Conservation (phyloP, 2,329 filamentous ascomycete genomes). For the Cadophora malorum region DNA sequence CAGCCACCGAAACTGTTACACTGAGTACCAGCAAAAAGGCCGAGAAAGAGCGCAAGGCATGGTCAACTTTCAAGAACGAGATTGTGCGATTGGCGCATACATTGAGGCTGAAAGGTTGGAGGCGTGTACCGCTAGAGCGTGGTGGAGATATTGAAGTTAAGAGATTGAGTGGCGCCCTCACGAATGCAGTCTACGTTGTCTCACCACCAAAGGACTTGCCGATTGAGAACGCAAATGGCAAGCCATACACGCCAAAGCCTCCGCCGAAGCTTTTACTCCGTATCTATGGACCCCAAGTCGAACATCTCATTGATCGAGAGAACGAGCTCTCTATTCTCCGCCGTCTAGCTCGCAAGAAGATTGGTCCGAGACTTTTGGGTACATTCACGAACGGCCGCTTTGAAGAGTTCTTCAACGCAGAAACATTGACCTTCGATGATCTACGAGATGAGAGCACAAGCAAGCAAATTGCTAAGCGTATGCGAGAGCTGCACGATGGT, state of each 20-base stretch:
- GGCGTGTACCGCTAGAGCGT: conserved; percentile 75
- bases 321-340: conserved; percentile 86
- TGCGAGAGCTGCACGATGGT: conserved; percentile 94
- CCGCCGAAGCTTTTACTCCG: conserved; percentile 78
- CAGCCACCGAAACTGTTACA: conserved; percentile 48
- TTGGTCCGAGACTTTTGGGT: conserved; percentile 87
- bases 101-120: conserved; percentile 88
- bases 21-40: conserved; percentile 54
- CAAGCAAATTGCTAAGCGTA: conserved; percentile 93
- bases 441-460: conserved; percentile 83
- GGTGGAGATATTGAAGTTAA: conserved; percentile 74
- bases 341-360: conserved; percentile 87
- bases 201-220: conserved; percentile 74
- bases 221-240: conserved; percentile 49
- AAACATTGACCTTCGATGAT: conserved; percentile 77
- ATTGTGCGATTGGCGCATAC: conserved; percentile 91
- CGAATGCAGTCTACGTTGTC: conserved; percentile 96
- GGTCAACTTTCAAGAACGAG: conserved; percentile 89
- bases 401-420: conserved; percentile 90
- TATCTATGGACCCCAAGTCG: conserved; percentile 93
- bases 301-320: conserved; percentile 93
- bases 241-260: conserved; percentile 36
- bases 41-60: conserved; percentile 75
- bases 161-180: conserved; percentile 87
- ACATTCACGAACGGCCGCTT: conserved; percentile 96